A percentile compares a stretch with the other conserved stretches of the same genome.
Evolutionary conservation across 805 yeast species (phyloP).

Genomic region (Debaryomyces hansenii): DNA sequence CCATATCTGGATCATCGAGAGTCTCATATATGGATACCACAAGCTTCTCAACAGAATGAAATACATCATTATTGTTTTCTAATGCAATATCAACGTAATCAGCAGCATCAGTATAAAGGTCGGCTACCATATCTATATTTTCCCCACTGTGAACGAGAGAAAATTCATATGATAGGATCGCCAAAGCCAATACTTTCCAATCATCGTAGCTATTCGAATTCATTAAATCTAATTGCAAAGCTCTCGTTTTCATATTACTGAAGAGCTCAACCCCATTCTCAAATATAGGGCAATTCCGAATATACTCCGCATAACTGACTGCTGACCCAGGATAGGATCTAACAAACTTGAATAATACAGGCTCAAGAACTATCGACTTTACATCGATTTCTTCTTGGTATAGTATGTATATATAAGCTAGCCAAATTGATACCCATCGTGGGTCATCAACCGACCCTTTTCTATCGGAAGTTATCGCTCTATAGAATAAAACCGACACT

Average conservation of each 20-base stretch:
- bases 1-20: conserved; percentile 25
- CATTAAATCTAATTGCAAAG: conserved; percentile 14
- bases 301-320: conserved; percentile 25
- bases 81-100: conserved; percentile 25
- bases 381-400: conserved; percentile 15
- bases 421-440: conserved; percentile 28
- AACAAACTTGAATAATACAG: conserved; percentile 19
- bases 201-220: conserved; percentile 17
- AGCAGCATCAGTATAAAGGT: conserved; percentile 19
- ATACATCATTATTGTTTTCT: conserved; percentile 27
- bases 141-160: conserved; percentile 2
- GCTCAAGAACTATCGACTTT: conserved; percentile 5
- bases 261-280: conserved; percentile 9
- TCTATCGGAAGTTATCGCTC: conserved; percentile 19
- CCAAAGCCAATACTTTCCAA: conserved; percentile 33
- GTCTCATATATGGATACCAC: conserved; percentile 33
- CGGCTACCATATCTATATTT: conserved; percentile 6
- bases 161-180: conserved; percentile 19
- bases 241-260: conserved; percentile 6
- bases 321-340: conserved; percentile 23
- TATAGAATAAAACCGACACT: conserved; percentile 25
- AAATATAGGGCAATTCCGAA: conserved; percentile 15
- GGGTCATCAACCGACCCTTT: conserved; percentile 1
- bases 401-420: conserved; percentile 23
- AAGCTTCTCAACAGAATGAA: conserved; percentile 46